These are phyloP conservation scores for Arachnomyces sp. DNA, from an alignment of 2,329 filamentous ascomycete genomes.

Conservation along the genomic window DNA sequence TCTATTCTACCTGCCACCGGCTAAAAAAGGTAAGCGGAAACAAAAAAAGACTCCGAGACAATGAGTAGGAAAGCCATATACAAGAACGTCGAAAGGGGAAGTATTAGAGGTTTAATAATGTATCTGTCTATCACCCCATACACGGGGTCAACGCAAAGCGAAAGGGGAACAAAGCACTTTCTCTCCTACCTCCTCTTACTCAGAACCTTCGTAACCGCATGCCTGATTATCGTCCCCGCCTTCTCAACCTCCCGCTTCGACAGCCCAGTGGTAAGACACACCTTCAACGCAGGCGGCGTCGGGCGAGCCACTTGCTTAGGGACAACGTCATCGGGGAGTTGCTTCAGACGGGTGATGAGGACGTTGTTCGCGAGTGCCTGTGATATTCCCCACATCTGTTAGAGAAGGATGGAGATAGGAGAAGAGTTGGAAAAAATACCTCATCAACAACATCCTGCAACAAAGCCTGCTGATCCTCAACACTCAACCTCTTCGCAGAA, in stretches of 20 bases:
- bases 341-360: conserved; percentile 78
- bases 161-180: too few species aligned
- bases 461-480: conserved; percentile 73
- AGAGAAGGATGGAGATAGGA: neutral
- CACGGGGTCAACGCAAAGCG: neutral
- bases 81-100: neutral
- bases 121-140: neutral
- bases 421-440: conserved; percentile 46
- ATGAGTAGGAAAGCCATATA: too few species aligned
- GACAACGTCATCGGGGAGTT: conserved; percentile 57
- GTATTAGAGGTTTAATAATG: too few species aligned
- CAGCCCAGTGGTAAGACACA: conserved; percentile 80
- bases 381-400: conserved; percentile 2
- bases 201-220: conserved; percentile 91
- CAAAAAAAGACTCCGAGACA: neutral
- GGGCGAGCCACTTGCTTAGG: conserved; percentile 62
- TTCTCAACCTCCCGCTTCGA: conserved; percentile 95
- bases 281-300: conserved; percentile 74
- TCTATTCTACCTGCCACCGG: too few species aligned
- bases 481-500: conserved; percentile 55
- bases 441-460: conserved; percentile 93
- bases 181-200: conserved; percentile 42
- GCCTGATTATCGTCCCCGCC: conserved; percentile 75
- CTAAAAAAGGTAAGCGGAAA: too few species aligned
- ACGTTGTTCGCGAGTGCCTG: conserved; percentile 81